Conservation (phyloP, 1,284 basidiomycete genomes). For the Tilletia walkeri region DNA sequence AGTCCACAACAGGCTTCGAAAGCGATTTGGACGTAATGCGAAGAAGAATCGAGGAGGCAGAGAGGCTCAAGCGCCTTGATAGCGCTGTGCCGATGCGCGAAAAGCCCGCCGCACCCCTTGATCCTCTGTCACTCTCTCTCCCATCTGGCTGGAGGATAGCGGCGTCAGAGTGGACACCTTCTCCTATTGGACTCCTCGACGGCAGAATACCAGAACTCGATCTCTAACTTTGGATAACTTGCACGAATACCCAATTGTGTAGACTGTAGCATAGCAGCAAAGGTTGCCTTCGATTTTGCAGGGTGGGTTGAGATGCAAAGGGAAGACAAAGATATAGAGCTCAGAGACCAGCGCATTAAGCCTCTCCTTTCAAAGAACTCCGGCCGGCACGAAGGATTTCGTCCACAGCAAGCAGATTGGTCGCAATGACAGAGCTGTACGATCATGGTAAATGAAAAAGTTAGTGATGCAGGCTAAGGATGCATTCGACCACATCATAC, state of each 20-base stretch:
- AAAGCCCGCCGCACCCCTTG: background rate
- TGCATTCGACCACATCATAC: conserved; percentile 17
- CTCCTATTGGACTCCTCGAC: conserved; percentile 20
- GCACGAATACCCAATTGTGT: no score
- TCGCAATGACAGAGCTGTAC: conserved; percentile 87
- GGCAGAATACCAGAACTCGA: conserved; percentile 10
- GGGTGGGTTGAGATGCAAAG: background rate
- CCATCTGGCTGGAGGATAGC: conserved; percentile 19
- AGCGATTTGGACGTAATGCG: conserved; percentile 24
- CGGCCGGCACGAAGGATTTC: conserved; percentile 87
- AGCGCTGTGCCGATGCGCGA: background rate
- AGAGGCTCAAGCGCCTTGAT: background rate
- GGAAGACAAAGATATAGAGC: background rate
- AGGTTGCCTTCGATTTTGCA: background rate
- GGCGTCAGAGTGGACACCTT: conserved; percentile 2
- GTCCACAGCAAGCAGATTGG: conserved; percentile 91
- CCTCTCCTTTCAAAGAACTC: conserved; percentile 43
- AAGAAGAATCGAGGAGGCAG: conserved; percentile 17
- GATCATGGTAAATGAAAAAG: conserved; percentile 19
- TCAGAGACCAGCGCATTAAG: background rate
- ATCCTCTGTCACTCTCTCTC: background rate
- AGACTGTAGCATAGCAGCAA: background rate
- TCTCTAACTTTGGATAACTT: background rate
- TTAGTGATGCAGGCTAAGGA: conserved; percentile 17
- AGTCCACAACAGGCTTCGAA: conserved; percentile 24